Base-by-base conservation (phyloP, 2,329 filamentous ascomycete species). In the Pseudogymnoascus verrucosus region DNA sequence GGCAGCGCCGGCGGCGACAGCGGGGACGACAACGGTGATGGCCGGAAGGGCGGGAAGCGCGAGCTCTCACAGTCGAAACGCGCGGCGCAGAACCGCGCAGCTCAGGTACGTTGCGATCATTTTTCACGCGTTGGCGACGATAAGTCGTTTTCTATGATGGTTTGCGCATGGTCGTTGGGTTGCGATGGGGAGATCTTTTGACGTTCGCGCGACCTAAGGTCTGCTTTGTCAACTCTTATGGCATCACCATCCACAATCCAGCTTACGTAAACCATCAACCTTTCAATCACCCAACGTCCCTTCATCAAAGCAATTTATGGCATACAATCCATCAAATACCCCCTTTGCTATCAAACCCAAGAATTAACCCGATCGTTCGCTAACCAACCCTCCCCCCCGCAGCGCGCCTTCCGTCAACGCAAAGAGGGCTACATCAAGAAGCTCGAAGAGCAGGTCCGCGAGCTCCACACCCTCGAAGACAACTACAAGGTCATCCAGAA, bases 371-470 rank as follows among this genome's bases (percentile, higher is more conserved):
- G 23, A 63, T 62, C 59, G 63, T 2, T 63, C 42, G 62, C 64
- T 71, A 67, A 69, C 66, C 42, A 12, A 65, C 69, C 69, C 71
- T 73, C 68, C 76, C 72, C 69, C 71, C 73, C 68, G 76, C 72
- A 99, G 93, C 87, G 95, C 74, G 95, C 95, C 44, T 99, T 99
- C 78, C 90, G 95, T 44, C 93, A 98, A 78, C 89, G 95, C 67
- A 99, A 99, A 75, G 95, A 99, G 77, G 90, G 91, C 54, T 97
- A 99, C 75, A 99, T 99, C 76, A 96, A 96, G 80, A 96, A 96
- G 75, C 84, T 99, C 5, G 95, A 99, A 77, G 89, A 95, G 73
- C 91, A 98, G 74, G 91, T 97, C 61, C 88, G 91, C 71, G 90
- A 95, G 31, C 90, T 86, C 68, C 83, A 85, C 69, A 82, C 86